Percentiles rank a stretch among this genome's conserved stretches.
Conservation (phyloP, 2,329 filamentous ascomycete genomes). For the Aspergillus luchuensis region DNA sequence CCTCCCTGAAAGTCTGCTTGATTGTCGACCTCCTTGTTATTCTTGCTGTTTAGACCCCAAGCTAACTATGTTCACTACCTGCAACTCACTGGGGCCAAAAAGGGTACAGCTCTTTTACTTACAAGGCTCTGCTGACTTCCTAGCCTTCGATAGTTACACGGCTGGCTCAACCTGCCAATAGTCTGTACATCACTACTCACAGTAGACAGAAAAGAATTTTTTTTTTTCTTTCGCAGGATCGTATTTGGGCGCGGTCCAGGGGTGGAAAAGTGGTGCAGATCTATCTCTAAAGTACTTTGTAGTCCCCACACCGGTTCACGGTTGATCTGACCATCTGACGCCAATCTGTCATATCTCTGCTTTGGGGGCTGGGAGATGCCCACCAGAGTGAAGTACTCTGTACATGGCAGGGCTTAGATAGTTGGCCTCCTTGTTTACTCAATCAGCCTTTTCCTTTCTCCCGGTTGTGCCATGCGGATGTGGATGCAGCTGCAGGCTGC, state of each 20-base stretch:
- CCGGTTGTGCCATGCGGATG: background rate
- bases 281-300: slow-evolving; percentile 14
- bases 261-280: slow-evolving; percentile 17
- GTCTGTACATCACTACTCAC: background rate
- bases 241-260: slow-evolving; percentile 9
- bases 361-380: background rate
- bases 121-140: background rate
- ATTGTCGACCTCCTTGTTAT: background rate
- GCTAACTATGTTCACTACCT: background rate
- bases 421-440: background rate
- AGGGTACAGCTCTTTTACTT: no score
- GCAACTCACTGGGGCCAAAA: slow-evolving; percentile 2
- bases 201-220: background rate
- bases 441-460: background rate
- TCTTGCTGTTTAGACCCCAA: slow-evolving; percentile 3
- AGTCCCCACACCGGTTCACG: slow-evolving; percentile 21
- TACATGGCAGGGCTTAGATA: background rate
- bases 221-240: slow-evolving; percentile 9
- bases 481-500: background rate
- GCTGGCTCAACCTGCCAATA: background rate
- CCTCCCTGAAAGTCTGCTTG: background rate
- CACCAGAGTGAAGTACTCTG: background rate
- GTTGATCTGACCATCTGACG: slow-evolving; percentile 20
- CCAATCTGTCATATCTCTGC: slow-evolving; percentile 13
- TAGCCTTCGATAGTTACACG: background rate